Percentiles rank a stretch among this genome's conserved stretches.
Conservation (phyloP, 768 basidiomycete genomes). For the Hortiboletus campestris region DNA sequence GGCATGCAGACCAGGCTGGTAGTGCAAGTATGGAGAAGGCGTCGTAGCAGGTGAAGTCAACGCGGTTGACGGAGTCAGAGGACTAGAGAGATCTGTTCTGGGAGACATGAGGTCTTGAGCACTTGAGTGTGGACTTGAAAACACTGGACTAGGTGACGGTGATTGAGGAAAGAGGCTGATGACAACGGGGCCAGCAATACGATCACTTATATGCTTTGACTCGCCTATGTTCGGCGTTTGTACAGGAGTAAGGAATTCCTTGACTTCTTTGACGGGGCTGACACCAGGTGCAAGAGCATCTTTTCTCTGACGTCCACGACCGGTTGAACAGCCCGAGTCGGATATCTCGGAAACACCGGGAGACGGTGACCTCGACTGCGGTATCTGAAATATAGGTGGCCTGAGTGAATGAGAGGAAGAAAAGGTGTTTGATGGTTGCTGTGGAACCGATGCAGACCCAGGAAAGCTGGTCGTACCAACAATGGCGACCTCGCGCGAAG, state of each 20-base stretch:
- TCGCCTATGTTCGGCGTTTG: slow-evolving; percentile 64
- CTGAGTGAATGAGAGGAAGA: slow-evolving; percentile 32
- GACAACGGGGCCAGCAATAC: slow-evolving; percentile 63
- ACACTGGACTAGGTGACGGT: slow-evolving; percentile 28
- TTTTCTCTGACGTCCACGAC: slow-evolving; percentile 30
- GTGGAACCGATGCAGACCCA: slow-evolving; percentile 27
- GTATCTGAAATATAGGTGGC: slow-evolving; percentile 38
- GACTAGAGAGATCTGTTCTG: slow-evolving; percentile 22
- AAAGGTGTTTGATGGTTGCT: slow-evolving; percentile 29
- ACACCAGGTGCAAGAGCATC: slow-evolving; percentile 34
- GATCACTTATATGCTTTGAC: slow-evolving; percentile 54
- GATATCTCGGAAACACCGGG: slow-evolving; percentile 32
- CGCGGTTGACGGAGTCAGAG: slow-evolving; percentile 26
- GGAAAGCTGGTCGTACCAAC: slow-evolving; percentile 43
- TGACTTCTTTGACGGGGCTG: slow-evolving; percentile 30
- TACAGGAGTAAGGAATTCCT: slow-evolving; percentile 30
- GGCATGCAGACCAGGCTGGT: slow-evolving; percentile 67
- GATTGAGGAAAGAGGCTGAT: slow-evolving; percentile 44
- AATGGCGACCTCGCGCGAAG: slow-evolving; percentile 51
- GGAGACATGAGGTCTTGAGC: slow-evolving; percentile 30
- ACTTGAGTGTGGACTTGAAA: slow-evolving; percentile 26
- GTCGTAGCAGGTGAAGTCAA: slow-evolving; percentile 28
- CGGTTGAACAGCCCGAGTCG: slow-evolving; percentile 31
- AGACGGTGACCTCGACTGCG: slow-evolving; percentile 33
- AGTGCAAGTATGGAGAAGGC: slow-evolving; percentile 49